These are phyloP conservation scores for Eucalyptus tenuipes DNA, from an alignment of 345 rosid species.

Conservation along the genomic window DNA sequence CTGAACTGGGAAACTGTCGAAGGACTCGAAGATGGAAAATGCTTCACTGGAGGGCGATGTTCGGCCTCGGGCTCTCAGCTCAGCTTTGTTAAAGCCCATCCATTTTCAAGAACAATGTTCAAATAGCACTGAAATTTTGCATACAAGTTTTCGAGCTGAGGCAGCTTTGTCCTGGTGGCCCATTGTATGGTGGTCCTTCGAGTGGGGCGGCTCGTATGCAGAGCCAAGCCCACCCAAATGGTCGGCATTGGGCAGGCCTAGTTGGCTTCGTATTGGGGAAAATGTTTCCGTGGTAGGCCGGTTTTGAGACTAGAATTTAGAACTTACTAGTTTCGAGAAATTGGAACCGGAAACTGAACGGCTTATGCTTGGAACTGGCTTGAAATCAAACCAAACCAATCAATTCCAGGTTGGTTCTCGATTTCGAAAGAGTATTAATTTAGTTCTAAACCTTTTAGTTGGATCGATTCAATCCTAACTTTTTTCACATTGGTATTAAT, in stretches of 20 bases:
- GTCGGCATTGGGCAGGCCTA: not conserved
- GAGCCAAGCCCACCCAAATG: not conserved
- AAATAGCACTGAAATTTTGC: not conserved
- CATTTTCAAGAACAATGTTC: not conserved
- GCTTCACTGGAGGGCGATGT: not conserved
- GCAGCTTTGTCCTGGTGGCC: not conserved
- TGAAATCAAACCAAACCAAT: not conserved
- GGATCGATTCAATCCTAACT: no score
- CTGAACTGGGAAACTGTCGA: not conserved
- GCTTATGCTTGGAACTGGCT: not conserved
- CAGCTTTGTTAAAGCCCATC: not conserved
- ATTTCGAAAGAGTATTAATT: not conserved
- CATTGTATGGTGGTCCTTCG: not conserved
- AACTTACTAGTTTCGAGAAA: not conserved
- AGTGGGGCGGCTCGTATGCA: not conserved
- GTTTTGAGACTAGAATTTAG: not conserved
- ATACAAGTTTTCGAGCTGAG: not conserved
- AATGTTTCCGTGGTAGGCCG: not conserved
- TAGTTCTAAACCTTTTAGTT: no score
- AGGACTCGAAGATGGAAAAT: not conserved
- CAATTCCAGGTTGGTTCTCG: not conserved
- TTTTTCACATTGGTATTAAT: no score
- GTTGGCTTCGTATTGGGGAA: not conserved
- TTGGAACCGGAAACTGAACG: not conserved
- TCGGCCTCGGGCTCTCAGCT: not conserved